Conservation (phyloP, 1,284 basidiomycete genomes). For the Cerioporus squamosus region DNA sequence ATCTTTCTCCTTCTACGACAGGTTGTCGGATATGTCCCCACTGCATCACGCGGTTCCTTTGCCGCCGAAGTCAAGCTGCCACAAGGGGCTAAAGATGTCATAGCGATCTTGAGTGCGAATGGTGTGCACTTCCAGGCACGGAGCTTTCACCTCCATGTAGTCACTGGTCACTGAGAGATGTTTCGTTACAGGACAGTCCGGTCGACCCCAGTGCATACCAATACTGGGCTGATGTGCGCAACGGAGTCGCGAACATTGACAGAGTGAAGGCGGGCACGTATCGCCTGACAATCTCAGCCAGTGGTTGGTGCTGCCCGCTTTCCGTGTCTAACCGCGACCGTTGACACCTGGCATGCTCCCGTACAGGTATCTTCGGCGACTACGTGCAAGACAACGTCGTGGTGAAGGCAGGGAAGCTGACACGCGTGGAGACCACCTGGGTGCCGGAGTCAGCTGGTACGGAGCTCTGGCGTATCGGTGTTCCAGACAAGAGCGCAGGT, state of each 20-base stretch:
- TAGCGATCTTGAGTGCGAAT: slow-evolving; percentile 31
- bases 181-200: slow-evolving; percentile 25
- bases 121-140: slow-evolving; percentile 30
- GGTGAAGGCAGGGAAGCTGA: slow-evolving; percentile 23
- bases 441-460: slow-evolving; percentile 29
- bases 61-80: slow-evolving; percentile 24
- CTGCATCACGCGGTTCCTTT: slow-evolving; percentile 19
- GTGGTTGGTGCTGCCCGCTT: slow-evolving; percentile 16
- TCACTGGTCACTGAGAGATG: not conserved
- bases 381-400: slow-evolving; percentile 31
- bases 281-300: slow-evolving; percentile 31
- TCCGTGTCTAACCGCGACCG: not conserved
- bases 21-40: slow-evolving; percentile 23
- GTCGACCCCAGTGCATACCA: slow-evolving; percentile 30
- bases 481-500: slow-evolving; percentile 29
- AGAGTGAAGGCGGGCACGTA: slow-evolving; percentile 35
- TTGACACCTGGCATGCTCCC: not conserved
- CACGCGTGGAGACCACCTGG: slow-evolving; percentile 24
- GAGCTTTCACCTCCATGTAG: not conserved
- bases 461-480: slow-evolving; percentile 35
- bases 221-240: slow-evolving; percentile 29
- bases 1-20: not conserved
- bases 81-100: slow-evolving; percentile 22
- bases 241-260: slow-evolving; percentile 26
- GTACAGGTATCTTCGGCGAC: slow-evolving; percentile 34